Percentiles rank a stretch among this genome's conserved stretches.
Conservation (phyloP, 1,284 basidiomycete genomes). For the Cutaneotrichosporon sp. region DNA sequence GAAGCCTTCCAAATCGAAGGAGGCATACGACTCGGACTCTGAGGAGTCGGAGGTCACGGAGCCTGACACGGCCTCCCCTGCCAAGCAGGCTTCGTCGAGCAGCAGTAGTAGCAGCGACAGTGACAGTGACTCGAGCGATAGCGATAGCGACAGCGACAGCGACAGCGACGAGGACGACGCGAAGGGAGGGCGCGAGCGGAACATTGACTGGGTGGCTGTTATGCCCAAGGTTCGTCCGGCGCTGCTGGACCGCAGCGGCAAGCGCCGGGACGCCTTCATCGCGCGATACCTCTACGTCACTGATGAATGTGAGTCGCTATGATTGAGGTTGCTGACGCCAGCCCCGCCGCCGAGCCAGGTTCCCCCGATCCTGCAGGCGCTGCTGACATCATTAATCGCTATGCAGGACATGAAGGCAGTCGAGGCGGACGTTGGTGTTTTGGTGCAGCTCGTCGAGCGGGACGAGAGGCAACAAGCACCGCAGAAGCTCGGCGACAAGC, state of each 20-base stretch:
- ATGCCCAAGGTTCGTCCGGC: slow-evolving; percentile 27
- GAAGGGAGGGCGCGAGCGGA: slow-evolving; percentile 24
- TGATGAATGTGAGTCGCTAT: slow-evolving; percentile 24
- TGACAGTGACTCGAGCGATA: slow-evolving; percentile 1
- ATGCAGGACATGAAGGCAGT: slow-evolving; percentile 26
- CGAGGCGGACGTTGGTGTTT: slow-evolving; percentile 29
- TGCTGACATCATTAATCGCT: slow-evolving; percentile 24
- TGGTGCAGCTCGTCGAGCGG: slow-evolving; percentile 31
- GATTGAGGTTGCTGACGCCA: background rate
- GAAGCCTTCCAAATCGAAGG: slow-evolving; percentile 11
- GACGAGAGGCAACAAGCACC: slow-evolving; percentile 30
- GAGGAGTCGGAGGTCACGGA: slow-evolving; percentile 16
- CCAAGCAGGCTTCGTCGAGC: slow-evolving; percentile 1
- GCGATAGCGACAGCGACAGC: slow-evolving; percentile 11
- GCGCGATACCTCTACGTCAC: slow-evolving; percentile 35
- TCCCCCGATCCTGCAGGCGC: slow-evolving; percentile 8
- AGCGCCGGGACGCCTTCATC: slow-evolving; percentile 36
- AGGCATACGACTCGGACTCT: slow-evolving; percentile 39
- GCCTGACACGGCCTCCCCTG: slow-evolving; percentile 1
- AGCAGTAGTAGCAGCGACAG: background rate
- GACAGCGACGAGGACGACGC: slow-evolving; percentile 26
- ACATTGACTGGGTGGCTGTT: slow-evolving; percentile 37
- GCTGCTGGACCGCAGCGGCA: slow-evolving; percentile 32
- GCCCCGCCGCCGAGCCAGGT: slow-evolving; percentile 9
- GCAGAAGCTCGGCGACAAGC: slow-evolving; percentile 42